Base-by-base conservation (phyloP, 2,329 filamentous ascomycete genomes). In the Calonectria crousiana region DNA sequence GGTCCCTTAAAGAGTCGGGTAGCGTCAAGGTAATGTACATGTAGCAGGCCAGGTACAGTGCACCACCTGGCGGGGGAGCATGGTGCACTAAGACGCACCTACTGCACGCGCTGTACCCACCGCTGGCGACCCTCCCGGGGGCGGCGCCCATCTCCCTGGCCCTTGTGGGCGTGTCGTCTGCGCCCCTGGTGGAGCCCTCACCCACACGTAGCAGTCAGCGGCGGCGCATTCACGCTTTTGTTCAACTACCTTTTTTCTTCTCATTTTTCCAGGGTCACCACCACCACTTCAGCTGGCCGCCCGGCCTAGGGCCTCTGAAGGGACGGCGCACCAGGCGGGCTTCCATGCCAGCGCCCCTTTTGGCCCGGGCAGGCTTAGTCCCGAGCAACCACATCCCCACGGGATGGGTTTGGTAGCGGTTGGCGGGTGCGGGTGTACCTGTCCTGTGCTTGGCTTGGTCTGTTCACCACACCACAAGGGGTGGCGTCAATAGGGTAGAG, bases 1-100 rank as follows among this genome's bases (percentile, higher is more conserved):
- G 67, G 47, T 70, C 67, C 44, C 67, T 70, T 70, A 64, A 62
- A 58, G 38, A 44, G 51, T 62, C 56, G 44, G 56, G 67, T 70
- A 52, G 56, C 56, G 36, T 20, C 32, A 36, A 41, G 38, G 26
- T 58, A 69, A 69, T 58, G 52, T 49, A 69, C 30, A 44, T 68
- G 36, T 53, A 67, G 52, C 67, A 51, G 67, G 67, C 67, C 60
- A 60, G 67, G 56, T 49, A 49, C 56, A 36, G 38, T 69, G 67
- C 52, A 56, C 56, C 67, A 38, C 56, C 67, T 60, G 67, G 60
- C 60, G 38, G 41, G 60, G 41, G 60, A 44, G 60, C 60, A 44
- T 65, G 60, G 60, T 44, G 60, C 60, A 65, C 41, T 47, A 65
- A 44, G 36, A 47, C 38, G 41, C 60, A 65, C 60, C 20, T 44